Base-by-base conservation (phyloP, 2,329 filamentous ascomycete species). In the Periglandula ipomoeae region DNA sequence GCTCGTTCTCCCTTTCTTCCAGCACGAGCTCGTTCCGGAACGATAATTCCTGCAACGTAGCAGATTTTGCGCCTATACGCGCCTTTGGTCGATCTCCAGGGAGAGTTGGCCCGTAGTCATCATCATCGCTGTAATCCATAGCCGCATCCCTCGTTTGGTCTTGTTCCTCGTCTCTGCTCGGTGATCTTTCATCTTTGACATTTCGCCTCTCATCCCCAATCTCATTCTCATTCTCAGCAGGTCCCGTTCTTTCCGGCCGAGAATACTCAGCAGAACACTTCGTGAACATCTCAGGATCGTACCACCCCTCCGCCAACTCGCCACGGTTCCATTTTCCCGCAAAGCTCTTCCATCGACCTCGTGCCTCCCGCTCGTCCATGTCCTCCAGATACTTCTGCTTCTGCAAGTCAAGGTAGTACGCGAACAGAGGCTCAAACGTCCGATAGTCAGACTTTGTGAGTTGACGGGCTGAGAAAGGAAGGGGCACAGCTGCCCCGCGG, bases 271-370 rank as follows among this genome's bases (percentile, higher is more conserved):
- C 62, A 26, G 63, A 54, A 8, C 69, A 65, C 22, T 64, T 61
- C 32, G 59, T 56, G 52, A 87, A 80, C 54, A 82, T 86, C 50
- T 78, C 78, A 7, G 89, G 86, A 61, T 94, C 88, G 67, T 97
- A 98, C 91, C 91, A 98, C 42, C 88, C 88, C 65, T 91, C 85
- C 4, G 87, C 85, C 54, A 97, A 73, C 68, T 91, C 87, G 61
- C 83, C 85, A 58, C 81, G 79, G 70, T 98, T 98, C 91, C 93
- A 98, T 73, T 89, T 91, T 4, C 78, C 75, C 11, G 91, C 65
- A 59, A 97, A 98, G 63, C 89, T 91, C 75, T 95, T 95, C 89
- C 91, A 98, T 48, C 91, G 74, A 1, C 90, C 89, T 55, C 76
- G 84, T 1, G 82, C 68, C 63, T 96, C 90, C n/a, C 78, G 76